These are phyloP conservation scores for Quercus mongolica DNA, from an alignment of 306 rosid species.

Conservation along the genomic window DNA sequence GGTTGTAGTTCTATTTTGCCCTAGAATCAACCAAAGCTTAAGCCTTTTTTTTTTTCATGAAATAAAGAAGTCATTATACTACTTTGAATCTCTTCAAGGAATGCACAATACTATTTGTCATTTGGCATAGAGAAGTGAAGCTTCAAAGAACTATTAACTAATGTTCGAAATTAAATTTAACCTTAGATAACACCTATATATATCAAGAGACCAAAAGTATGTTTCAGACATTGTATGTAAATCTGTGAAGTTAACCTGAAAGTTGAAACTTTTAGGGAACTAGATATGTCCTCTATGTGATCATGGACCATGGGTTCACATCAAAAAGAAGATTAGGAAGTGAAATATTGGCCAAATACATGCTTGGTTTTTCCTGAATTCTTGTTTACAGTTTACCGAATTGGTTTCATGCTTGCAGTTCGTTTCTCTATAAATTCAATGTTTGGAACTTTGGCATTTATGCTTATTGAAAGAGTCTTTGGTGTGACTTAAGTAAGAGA, in stretches of 20 bases:
- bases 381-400: neutral
- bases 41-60: neutral
- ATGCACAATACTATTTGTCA: no score
- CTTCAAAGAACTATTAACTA: no score
- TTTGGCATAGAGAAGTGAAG: no score
- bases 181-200: no score
- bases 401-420: neutral
- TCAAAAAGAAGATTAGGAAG: neutral
- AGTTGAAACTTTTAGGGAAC: neutral
- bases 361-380: neutral
- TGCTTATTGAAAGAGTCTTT: neutral
- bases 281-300: neutral
- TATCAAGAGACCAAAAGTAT: no score
- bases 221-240: neutral
- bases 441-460: neutral
- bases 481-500: neutral
- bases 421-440: neutral
- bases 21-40: neutral
- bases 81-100: no score
- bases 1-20: no score
- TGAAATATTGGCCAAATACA: neutral
- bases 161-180: no score
- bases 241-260: neutral
- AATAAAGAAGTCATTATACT: no score
- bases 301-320: neutral